Conservation (phyloP, 768 basidiomycete species). For the Amanita jacksonii region DNA sequence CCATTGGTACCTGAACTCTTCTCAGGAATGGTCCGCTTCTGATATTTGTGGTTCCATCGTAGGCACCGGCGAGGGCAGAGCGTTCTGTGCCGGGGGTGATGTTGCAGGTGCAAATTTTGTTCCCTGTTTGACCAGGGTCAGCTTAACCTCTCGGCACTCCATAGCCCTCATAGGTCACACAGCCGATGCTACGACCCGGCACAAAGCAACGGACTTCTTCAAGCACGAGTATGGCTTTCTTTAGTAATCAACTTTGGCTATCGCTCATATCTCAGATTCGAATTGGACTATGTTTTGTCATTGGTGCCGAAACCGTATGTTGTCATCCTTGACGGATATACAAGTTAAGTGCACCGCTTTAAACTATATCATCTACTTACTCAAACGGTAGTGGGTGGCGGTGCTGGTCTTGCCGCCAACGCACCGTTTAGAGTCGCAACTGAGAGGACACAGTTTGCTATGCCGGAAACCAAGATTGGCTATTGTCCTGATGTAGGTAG, state of each 20-base stretch:
- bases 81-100: constrained; percentile 95
- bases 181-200: constrained; percentile 38
- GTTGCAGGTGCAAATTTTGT: constrained; percentile 58
- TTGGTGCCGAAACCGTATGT: constrained; percentile 82
- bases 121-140: background rate
- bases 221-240: constrained; percentile 62
- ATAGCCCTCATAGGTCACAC: constrained; percentile 24
- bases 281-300: constrained; percentile 66
- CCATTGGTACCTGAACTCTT: background rate
- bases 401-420: constrained; percentile 76
- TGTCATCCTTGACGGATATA: constrained; percentile 81
- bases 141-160: background rate
- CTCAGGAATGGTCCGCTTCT: constrained; percentile 41
- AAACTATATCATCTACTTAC: constrained; percentile 8
- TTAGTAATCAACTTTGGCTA: constrained; percentile 12
- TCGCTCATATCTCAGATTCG: constrained; percentile 46
- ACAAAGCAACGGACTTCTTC: constrained; percentile 79
- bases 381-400: constrained; percentile 74
- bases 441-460: constrained; percentile 83
- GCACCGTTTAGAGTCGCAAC: constrained; percentile 92
- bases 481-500: constrained; percentile 92
- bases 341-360: constrained; percentile 51
- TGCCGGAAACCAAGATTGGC: constrained; percentile 95
- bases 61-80: constrained; percentile 59
- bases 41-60: constrained; percentile 65